Conservation (phyloP, 345 rosid genomes). For the Salix arbutifolia region DNA sequence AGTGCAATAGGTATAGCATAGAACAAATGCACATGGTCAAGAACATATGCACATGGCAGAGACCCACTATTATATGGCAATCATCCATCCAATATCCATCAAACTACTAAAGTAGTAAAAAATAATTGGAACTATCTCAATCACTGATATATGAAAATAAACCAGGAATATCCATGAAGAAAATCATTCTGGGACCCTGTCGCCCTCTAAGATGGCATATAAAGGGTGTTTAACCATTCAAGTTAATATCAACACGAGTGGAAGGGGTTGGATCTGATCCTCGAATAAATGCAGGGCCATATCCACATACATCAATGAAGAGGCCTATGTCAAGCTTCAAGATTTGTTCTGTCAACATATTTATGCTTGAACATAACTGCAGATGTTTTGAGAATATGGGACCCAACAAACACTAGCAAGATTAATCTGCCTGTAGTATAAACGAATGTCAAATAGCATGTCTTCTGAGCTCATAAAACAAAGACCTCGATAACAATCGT, state of each 20-base stretch:
- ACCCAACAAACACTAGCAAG: background rate
- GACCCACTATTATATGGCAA: conserved; percentile 7
- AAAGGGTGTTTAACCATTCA: conserved; percentile 2
- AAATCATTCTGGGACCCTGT: background rate
- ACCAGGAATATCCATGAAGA: background rate
- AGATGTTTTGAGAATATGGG: background rate
- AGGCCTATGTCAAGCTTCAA: too few relatives aligned
- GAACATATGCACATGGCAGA: conserved; percentile 31
- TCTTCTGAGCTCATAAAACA: background rate
- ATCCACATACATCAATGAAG: background rate
- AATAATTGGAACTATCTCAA: conserved; percentile 10
- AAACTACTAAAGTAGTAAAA: background rate
- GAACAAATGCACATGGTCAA: conserved; percentile 32
- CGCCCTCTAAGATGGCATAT: background rate
- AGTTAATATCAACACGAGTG: background rate
- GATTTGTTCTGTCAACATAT: background rate
- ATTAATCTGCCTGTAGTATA: background rate
- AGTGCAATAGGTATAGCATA: background rate
- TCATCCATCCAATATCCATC: background rate
- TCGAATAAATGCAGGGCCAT: background rate
- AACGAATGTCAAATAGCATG: background rate
- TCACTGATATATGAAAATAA: background rate
- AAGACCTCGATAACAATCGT: background rate
- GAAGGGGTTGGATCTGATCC: background rate
- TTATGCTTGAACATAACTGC: background rate